Evolutionary conservation across 1,284 basidiomycete genomes (phyloP).

Genomic region (Sporisorium graminicola): DNA sequence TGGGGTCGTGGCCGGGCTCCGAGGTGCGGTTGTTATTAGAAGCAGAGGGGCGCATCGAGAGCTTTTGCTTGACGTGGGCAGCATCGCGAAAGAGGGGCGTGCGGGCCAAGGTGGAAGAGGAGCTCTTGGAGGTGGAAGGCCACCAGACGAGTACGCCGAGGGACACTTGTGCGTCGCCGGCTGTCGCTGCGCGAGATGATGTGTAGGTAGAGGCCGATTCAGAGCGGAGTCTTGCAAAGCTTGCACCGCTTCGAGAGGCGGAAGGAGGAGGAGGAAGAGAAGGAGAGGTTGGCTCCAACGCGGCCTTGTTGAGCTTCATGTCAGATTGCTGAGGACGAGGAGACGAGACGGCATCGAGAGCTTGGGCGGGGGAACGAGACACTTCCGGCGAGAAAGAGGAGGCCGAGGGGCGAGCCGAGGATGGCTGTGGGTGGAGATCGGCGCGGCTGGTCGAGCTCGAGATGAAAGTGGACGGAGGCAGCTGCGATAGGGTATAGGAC

Average conservation of each 20-base stretch:
- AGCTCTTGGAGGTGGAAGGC: slow-evolving; percentile 29
- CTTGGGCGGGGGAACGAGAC: neutral
- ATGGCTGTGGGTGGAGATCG: neutral
- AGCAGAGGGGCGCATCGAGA: slow-evolving; percentile 27
- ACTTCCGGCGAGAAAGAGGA: neutral
- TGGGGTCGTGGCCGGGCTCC: slow-evolving; percentile 27
- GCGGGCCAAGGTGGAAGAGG: slow-evolving; percentile 31
- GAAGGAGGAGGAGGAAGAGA: no score
- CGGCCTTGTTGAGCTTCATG: slow-evolving; percentile 13
- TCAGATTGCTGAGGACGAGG: slow-evolving; percentile 4
- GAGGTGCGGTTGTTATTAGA: slow-evolving; percentile 3
- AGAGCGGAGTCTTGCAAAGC: slow-evolving; percentile 30
- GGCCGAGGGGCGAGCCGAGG: neutral
- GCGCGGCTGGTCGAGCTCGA: slow-evolving; percentile 6
- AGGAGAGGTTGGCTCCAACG: slow-evolving; percentile 12
- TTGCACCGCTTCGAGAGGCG: slow-evolving; percentile 9
- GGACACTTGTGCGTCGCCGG: slow-evolving; percentile 33
- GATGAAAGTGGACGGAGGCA: slow-evolving; percentile 13
- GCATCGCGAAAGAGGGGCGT: slow-evolving; percentile 50
- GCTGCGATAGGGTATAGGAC: slow-evolving; percentile 14
- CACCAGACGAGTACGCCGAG: slow-evolving; percentile 40
- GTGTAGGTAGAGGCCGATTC: slow-evolving; percentile 27
- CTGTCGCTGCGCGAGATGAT: slow-evolving; percentile 5
- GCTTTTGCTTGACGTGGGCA: slow-evolving; percentile 45
- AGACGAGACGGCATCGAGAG: slow-evolving; percentile 1